Percentiles rank a stretch among this genome's conserved stretches.
Evolutionary conservation across 352 stramenopile species (phyloP).

Genomic region (Pythium diclinum): DNA sequence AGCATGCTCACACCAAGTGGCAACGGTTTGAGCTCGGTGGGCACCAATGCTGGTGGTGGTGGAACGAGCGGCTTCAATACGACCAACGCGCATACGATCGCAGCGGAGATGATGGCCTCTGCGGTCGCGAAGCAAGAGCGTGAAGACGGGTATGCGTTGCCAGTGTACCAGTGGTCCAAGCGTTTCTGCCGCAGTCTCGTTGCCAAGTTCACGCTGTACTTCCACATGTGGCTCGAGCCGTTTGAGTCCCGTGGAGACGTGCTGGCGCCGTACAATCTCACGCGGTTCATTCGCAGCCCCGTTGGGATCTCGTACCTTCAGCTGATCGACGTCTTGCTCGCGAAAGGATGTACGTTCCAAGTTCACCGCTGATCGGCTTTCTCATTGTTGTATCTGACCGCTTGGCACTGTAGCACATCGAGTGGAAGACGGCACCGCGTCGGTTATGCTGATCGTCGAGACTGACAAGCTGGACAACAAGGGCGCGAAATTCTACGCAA

Average conservation of each 20-base stretch:
- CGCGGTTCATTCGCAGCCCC: conserved; percentile 67
- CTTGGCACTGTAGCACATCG: conserved; percentile 37
- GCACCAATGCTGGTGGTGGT: conserved; percentile 20
- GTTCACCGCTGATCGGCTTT: too few species aligned
- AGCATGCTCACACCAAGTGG: conserved; percentile 27
- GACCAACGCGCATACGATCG: conserved; percentile 41
- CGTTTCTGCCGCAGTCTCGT: conserved; percentile 82
- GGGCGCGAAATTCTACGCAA: conserved; percentile 70
- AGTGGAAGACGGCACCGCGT: conserved; percentile 43
- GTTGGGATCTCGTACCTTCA: conserved; percentile 81
- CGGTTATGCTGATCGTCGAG: conserved; percentile 74
- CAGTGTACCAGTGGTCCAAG: conserved; percentile 80
- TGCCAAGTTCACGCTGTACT: conserved; percentile 83
- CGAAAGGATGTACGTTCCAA: conserved; percentile 63
- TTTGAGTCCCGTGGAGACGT: conserved; percentile 60
- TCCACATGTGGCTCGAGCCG: conserved; percentile 69
- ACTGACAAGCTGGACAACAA: conserved; percentile 74
- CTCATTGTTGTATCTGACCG: background rate
- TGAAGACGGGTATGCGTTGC: conserved; percentile 74
- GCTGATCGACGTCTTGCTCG: conserved; percentile 75
- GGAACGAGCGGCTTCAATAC: conserved; percentile 33
- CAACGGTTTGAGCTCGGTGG: conserved; percentile 24
- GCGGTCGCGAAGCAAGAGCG: conserved; percentile 72
- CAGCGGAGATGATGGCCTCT: conserved; percentile 77
- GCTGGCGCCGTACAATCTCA: conserved; percentile 62